Conservation (phyloP, 2,329 filamentous ascomycete species). For the Paraphoma sp. region DNA sequence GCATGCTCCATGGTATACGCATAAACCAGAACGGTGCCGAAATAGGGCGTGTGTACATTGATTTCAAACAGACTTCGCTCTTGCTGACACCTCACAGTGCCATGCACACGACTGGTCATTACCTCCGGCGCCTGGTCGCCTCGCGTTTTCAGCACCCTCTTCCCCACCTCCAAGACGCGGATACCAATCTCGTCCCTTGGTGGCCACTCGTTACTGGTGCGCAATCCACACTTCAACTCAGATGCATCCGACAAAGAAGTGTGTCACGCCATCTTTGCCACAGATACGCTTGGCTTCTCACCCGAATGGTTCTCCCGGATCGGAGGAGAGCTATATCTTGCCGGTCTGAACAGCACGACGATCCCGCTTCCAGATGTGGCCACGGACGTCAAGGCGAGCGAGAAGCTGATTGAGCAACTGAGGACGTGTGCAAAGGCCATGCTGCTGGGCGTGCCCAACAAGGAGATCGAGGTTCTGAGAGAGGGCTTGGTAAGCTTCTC, state of each 20-base stretch:
- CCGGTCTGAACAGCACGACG: slow-evolving; percentile 69
- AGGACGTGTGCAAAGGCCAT: slow-evolving; percentile 58
- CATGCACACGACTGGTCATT: slow-evolving; percentile 71
- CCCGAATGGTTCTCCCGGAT: slow-evolving; percentile 74
- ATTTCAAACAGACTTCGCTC: background rate
- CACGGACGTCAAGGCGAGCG: slow-evolving; percentile 57
- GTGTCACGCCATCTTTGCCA: slow-evolving; percentile 74
- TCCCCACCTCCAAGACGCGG: slow-evolving; percentile 60
- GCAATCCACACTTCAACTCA: slow-evolving; percentile 61
- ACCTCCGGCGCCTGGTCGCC: slow-evolving; percentile 76
- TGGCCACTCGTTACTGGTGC: slow-evolving; percentile 75
- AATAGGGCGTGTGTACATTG: slow-evolving; percentile 8
- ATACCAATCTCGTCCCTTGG: slow-evolving; percentile 69
- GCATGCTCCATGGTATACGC: slow-evolving; percentile 60
- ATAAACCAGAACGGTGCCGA: slow-evolving; percentile 13
- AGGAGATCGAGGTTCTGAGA: slow-evolving; percentile 68
- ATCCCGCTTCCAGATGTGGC: slow-evolving; percentile 67
- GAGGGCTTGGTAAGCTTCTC: slow-evolving; percentile 58
- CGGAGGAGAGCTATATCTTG: slow-evolving; percentile 74
- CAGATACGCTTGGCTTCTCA: slow-evolving; percentile 64
- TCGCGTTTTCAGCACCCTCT: slow-evolving; percentile 68
- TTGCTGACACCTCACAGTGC: slow-evolving; percentile 50
- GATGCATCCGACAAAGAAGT: slow-evolving; percentile 52
- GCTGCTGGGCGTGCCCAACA: slow-evolving; percentile 52
- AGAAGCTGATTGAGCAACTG: slow-evolving; percentile 58